Conservation (phyloP, 805 yeast genomes). For the Grigorovia yakushimaensis region DNA sequence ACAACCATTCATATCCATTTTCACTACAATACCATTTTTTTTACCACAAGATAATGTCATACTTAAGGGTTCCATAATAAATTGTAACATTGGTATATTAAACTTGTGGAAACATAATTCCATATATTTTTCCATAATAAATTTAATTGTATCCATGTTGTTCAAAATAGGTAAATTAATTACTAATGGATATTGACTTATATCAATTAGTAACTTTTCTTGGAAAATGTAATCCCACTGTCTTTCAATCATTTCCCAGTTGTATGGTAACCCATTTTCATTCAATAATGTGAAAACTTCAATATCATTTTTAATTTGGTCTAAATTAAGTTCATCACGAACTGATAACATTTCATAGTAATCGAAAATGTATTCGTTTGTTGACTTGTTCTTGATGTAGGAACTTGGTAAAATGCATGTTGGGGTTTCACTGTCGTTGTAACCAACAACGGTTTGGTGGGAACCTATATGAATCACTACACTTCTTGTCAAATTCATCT, state of each 20-base stretch:
- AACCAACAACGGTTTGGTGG: conserved; percentile 56
- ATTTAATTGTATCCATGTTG: conserved; percentile 5
- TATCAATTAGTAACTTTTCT: conserved; percentile 37
- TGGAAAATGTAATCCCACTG: conserved; percentile 61
- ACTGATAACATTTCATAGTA: conserved; percentile 18
- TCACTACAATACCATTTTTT: conserved; percentile 69
- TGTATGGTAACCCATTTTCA: conserved; percentile 45
- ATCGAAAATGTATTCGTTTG: conserved; percentile 19
- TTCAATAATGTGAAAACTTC: conserved; percentile 45
- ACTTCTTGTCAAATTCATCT: conserved; percentile 32
- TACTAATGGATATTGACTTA: conserved; percentile 57
- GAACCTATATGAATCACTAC: conserved; percentile 66
- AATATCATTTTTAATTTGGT: conserved; percentile 7
- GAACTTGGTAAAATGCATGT: conserved; percentile 46
- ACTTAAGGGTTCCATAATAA: conserved; percentile 69
- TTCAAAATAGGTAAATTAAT: conserved; percentile 30
- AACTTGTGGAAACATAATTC: conserved; percentile 70
- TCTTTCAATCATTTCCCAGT: conserved; percentile 59
- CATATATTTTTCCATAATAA: conserved; percentile 47
- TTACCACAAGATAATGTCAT: conserved; percentile 70
- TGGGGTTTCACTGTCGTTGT: conserved; percentile 57
- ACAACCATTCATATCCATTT: conserved; percentile 61
- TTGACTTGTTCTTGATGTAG: conserved; percentile 34
- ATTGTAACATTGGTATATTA: conserved; percentile 65
- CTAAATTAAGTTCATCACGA: not conserved